A percentile compares a stretch with the other conserved stretches of the same genome.
These are phyloP conservation scores for Rubroboletus satanas DNA, from an alignment of 768 basidiomycete genomes.

Conservation along the genomic window DNA sequence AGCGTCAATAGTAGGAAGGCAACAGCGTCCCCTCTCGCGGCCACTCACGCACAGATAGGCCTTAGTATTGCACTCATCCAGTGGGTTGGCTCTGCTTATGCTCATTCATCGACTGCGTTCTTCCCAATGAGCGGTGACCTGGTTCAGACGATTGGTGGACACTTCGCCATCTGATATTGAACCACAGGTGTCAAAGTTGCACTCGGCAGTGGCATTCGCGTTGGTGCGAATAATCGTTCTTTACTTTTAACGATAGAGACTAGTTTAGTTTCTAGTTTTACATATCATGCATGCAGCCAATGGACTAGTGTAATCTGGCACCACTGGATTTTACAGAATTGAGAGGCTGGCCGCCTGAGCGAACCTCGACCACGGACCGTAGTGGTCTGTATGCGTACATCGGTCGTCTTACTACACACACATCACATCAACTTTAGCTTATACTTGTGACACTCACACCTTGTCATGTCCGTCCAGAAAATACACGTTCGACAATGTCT, in stretches of 20 bases:
- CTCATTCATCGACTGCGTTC: constrained; percentile 7
- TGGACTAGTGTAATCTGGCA: too few relatives aligned
- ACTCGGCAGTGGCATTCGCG: constrained; percentile 3
- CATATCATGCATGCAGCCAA: neutral
- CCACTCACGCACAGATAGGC: neutral
- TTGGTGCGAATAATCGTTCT: too few relatives aligned
- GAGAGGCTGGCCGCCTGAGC: neutral
- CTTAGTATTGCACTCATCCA: constrained; percentile 21
- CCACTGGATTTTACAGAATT: neutral
- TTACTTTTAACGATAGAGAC: neutral
- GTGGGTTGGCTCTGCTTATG: constrained; percentile 45
- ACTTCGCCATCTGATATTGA: neutral
- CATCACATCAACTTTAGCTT: neutral
- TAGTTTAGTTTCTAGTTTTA: neutral
- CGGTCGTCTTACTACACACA: neutral
- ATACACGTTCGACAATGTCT: neutral
- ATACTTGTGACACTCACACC: neutral
- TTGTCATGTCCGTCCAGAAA: neutral
- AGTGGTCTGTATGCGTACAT: neutral
- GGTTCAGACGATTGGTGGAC: neutral
- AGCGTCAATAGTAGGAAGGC: constrained; percentile 23
- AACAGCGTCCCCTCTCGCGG: neutral
- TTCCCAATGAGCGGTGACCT: too few relatives aligned
- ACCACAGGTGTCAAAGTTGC: constrained; percentile 32
- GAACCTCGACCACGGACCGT: neutral